phyloP scores from a whole-genome alignment of 495 filamentous ascomycete species.

The Neurospora sp. region DNA sequence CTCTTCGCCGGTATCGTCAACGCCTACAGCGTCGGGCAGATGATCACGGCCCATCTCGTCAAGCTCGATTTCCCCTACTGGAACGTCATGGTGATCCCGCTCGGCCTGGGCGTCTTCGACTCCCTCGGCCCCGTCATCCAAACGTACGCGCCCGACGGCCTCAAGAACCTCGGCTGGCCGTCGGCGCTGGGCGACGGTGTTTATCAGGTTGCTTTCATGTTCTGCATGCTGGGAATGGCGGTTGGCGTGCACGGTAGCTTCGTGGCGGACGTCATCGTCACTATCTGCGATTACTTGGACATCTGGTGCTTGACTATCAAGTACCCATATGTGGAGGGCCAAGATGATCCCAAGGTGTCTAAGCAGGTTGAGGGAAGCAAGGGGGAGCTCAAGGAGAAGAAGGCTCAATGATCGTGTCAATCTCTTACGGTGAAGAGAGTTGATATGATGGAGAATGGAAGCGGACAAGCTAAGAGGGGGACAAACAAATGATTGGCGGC shows the following conservation, averaged over 20 bases:
- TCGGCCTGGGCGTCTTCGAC: slow-evolving; percentile 66
- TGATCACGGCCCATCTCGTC: slow-evolving; percentile 87
- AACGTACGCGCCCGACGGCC: slow-evolving; percentile 34
- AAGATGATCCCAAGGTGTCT: slow-evolving; percentile 16
- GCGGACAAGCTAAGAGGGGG: neutral
- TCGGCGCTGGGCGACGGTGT: slow-evolving; percentile 60
- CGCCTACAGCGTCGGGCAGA: slow-evolving; percentile 86
- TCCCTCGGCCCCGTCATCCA: slow-evolving; percentile 58
- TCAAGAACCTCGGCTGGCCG: slow-evolving; percentile 59
- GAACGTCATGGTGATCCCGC: slow-evolving; percentile 63
- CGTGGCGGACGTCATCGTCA: slow-evolving; percentile 88
- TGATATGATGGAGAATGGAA: neutral
- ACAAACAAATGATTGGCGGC: neutral
- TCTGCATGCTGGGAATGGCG: slow-evolving; percentile 66
- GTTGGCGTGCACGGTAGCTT: slow-evolving; percentile 92
- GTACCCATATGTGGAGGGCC: slow-evolving; percentile 47
- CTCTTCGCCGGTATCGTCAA: slow-evolving; percentile 82
- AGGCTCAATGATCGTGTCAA: slow-evolving; percentile 13
- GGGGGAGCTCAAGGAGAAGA: slow-evolving; percentile 12
- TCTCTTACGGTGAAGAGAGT: neutral
- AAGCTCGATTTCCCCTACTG: slow-evolving; percentile 77
- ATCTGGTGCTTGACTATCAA: slow-evolving; percentile 99
- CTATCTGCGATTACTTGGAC: slow-evolving; percentile 94
- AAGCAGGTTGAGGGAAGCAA: slow-evolving; percentile 4
- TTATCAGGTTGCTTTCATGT: slow-evolving; percentile 80